Percentiles rank a stretch among this genome's conserved stretches.
phyloP scores from a whole-genome alignment of 2,329 filamentous ascomycete genomes.

The Endothia cerciana region DNA sequence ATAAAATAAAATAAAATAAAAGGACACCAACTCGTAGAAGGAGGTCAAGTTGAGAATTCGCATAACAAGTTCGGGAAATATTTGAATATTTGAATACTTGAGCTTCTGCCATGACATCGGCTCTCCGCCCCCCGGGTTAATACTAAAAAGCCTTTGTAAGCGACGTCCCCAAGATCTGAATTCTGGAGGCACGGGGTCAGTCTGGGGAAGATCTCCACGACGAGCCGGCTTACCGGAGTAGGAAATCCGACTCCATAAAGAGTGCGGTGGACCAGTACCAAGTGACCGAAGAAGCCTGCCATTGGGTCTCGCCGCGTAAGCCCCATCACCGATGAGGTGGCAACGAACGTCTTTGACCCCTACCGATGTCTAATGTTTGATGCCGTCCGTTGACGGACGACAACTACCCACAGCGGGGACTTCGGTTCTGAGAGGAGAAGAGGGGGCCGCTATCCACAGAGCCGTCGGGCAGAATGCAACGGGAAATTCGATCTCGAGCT shows the following conservation, averaged over 20 bases:
- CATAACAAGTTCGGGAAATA: background rate
- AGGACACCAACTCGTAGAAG: background rate
- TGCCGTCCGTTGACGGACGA: background rate
- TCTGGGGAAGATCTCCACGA: conserved; percentile 15
- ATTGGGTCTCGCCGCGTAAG: background rate
- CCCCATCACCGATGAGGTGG: background rate
- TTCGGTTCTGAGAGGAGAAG: conserved; percentile 9
- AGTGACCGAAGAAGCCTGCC: background rate
- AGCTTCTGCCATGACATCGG: background rate
- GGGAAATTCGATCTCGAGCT: background rate
- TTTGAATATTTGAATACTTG: background rate
- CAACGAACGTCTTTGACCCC: background rate
- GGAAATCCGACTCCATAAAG: background rate
- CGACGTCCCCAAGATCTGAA: background rate
- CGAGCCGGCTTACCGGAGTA: conserved; percentile 5
- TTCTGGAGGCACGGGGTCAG: background rate
- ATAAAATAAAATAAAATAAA: no score
- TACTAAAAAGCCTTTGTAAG: background rate
- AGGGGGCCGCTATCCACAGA: background rate
- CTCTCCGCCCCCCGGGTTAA: background rate
- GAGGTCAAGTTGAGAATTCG: background rate
- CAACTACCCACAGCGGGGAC: background rate
- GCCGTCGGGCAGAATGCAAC: background rate
- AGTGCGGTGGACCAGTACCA: background rate
- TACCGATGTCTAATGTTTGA: background rate